These are phyloP conservation scores for Ogataea zsoltii DNA, from an alignment of 805 yeast genomes.

Conservation along the genomic window DNA sequence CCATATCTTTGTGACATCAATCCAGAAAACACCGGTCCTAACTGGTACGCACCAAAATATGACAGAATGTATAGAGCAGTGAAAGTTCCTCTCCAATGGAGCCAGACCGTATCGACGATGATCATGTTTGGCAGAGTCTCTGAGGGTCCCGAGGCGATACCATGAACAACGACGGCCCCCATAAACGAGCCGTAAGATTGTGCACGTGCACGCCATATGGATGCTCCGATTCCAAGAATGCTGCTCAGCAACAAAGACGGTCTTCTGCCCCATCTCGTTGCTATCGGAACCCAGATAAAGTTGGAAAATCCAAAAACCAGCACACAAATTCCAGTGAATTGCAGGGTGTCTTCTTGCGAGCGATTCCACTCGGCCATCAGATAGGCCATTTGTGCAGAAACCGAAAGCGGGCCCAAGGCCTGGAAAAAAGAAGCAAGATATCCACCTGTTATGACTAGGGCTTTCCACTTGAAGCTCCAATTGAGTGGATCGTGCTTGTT, in stretches of 20 bases:
- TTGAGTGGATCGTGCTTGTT: conserved; percentile 17
- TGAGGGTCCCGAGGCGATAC: conserved; percentile 22
- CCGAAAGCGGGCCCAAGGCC: conserved; percentile 20
- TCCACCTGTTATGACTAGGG: conserved; percentile 6
- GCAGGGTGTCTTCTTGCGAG: conserved; percentile 12
- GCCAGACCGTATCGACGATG: conserved; percentile 18
- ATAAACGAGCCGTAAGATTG: conserved; percentile 18
- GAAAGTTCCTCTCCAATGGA: conserved; percentile 18
- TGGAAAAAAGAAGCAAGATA: conserved; percentile 17
- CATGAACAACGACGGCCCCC: conserved; percentile 20
- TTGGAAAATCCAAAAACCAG: conserved; percentile 20
- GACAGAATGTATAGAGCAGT: conserved; percentile 16
- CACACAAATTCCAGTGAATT: conserved; percentile 20
- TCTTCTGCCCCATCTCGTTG: conserved; percentile 18
- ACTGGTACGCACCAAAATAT: conserved; percentile 19
- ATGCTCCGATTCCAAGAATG: conserved; percentile 18
- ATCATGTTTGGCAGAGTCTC: conserved; percentile 21
- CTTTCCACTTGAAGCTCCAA: conserved; percentile 16
- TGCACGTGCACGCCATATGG: conserved; percentile 20
- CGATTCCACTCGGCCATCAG: conserved; percentile 20
- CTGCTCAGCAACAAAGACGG: conserved; percentile 15
- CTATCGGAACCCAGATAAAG: conserved; percentile 20
- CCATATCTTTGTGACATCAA: conserved; percentile 20
- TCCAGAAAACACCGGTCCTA: conserved; percentile 20
- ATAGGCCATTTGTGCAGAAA: conserved; percentile 14